A percentile compares a stretch with the other conserved stretches of the same genome.
Conservation (phyloP, 2,329 filamentous ascomycete genomes). For the Diplodia seriata region DNA sequence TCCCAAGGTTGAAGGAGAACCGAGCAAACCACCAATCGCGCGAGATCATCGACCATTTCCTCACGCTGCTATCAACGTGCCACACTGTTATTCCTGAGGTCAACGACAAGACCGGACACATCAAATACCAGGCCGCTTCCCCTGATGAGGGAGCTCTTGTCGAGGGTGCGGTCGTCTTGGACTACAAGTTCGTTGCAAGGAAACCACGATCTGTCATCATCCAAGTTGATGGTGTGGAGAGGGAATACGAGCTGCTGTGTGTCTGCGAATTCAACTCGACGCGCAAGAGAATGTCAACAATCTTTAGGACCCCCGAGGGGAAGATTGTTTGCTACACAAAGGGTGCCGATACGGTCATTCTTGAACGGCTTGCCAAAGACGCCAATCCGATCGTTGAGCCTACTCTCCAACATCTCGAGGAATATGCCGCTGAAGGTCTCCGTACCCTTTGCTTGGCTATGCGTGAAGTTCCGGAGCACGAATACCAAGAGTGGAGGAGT, state of each 20-base stretch:
- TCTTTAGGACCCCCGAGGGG: constrained; percentile 94
- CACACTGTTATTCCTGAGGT: constrained; percentile 97
- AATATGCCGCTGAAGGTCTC: constrained; percentile 95
- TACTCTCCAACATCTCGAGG: constrained; percentile 95
- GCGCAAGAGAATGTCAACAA: constrained; percentile 95
- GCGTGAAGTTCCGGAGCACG: constrained; percentile 88
- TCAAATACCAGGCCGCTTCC: constrained; percentile 98
- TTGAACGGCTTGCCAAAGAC: constrained; percentile 83
- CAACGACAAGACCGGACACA: constrained; percentile 73
- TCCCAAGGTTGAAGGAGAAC: constrained; percentile 76
- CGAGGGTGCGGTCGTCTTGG: constrained; percentile 82
- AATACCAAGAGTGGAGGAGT: constrained; percentile 85
- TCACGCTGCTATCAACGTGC: constrained; percentile 85
- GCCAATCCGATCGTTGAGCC: constrained; percentile 82
- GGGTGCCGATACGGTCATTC: constrained; percentile 95
- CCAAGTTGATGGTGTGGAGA: constrained; percentile 71
- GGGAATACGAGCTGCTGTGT: constrained; percentile 88
- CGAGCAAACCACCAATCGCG: constrained; percentile 65
- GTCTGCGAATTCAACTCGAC: constrained; percentile 99
- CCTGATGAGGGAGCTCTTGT: constrained; percentile 97
- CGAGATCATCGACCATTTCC: constrained; percentile 79
- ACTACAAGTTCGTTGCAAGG: constrained; percentile 88
- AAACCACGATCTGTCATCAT: constrained; percentile 90
- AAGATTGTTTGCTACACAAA: constrained; percentile 95
- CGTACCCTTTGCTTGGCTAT: constrained; percentile 93